Evolutionary conservation across 2,329 filamentous ascomycete genomes (phyloP).

Genomic region (Gaeumannomyces tritici): DNA sequence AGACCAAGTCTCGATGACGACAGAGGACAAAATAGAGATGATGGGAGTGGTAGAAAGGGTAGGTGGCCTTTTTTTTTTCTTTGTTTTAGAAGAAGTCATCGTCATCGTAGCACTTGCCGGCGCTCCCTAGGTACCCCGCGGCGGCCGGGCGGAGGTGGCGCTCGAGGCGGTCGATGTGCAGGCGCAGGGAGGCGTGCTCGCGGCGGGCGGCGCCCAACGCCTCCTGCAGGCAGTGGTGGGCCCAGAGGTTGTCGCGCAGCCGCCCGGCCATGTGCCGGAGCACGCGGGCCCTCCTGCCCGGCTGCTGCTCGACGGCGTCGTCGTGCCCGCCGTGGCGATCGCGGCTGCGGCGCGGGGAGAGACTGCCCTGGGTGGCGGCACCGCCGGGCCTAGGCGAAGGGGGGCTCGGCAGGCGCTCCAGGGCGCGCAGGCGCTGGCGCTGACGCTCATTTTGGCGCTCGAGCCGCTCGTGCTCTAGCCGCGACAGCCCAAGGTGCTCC

Average conservation of each 20-base stretch:
- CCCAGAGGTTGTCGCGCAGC: conserved; percentile 10
- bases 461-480: background rate
- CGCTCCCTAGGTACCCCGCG: background rate
- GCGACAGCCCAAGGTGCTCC: background rate
- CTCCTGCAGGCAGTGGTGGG: conserved; percentile 1
- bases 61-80: background rate
- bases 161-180: conserved; percentile 2
- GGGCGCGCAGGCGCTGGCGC: background rate
- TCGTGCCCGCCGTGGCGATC: background rate
- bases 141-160: conserved; percentile 4
- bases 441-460: conserved; percentile 2
- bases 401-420: background rate
- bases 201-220: background rate
- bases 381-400: background rate
- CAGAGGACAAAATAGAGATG: too few relatives aligned
- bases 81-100: background rate
- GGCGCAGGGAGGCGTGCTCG: background rate
- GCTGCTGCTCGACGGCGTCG: conserved; percentile 5
- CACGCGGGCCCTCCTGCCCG: conserved; percentile 13
- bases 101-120: background rate
- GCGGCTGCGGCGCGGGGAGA: too few relatives aligned
- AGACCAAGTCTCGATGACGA: background rate
- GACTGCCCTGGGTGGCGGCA: background rate
- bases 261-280: conserved; percentile 8
- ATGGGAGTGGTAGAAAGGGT: too few relatives aligned